Percentiles rank a stretch among this genome's conserved stretches.
phyloP scores from a whole-genome alignment of 108 stramenopile genomes.

The Asterionellopsis glacialis region DNA sequence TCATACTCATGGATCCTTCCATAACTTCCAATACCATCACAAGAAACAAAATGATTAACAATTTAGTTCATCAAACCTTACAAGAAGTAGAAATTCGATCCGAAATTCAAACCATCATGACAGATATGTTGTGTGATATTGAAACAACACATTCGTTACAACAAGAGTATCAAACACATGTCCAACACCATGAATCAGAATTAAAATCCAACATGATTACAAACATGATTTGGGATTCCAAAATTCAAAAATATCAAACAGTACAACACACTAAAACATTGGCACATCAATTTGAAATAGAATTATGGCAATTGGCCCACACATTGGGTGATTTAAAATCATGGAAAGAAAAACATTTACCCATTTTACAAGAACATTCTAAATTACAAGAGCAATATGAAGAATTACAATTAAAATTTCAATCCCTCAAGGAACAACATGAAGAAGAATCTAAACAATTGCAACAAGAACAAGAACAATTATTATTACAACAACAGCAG shows the following conservation, averaged over 20 bases:
- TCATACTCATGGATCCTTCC: too few relatives aligned
- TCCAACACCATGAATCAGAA: not conserved
- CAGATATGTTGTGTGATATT: conserved; percentile 34
- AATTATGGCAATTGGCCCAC: conserved; percentile 31
- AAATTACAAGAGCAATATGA: too few relatives aligned
- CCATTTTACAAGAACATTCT: too few relatives aligned
- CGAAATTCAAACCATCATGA: conserved; percentile 29
- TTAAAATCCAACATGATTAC: too few relatives aligned
- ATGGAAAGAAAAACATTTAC: conserved; percentile 11
- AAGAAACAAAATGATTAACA: too few relatives aligned
- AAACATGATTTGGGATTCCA: too few relatives aligned
- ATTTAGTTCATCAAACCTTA: conserved; percentile 8
- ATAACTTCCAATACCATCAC: too few relatives aligned
- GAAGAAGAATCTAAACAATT: too few relatives aligned
- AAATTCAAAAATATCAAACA: too few relatives aligned
- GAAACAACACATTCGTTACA: conserved; percentile 35
- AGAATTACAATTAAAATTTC: too few relatives aligned
- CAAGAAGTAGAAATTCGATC: conserved; percentile 24
- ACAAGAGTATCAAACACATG: conserved; percentile 16
- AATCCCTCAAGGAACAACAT: too few relatives aligned
- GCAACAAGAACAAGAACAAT: conserved; percentile 6
- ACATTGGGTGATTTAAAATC: conserved; percentile 27
- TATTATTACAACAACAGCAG: conserved; percentile 14
- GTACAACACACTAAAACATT: too few relatives aligned
- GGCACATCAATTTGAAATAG: conserved; percentile 19